phyloP scores from a whole-genome alignment of 2,329 filamentous ascomycete species.

The Coniosporium tulheliwenetii region DNA sequence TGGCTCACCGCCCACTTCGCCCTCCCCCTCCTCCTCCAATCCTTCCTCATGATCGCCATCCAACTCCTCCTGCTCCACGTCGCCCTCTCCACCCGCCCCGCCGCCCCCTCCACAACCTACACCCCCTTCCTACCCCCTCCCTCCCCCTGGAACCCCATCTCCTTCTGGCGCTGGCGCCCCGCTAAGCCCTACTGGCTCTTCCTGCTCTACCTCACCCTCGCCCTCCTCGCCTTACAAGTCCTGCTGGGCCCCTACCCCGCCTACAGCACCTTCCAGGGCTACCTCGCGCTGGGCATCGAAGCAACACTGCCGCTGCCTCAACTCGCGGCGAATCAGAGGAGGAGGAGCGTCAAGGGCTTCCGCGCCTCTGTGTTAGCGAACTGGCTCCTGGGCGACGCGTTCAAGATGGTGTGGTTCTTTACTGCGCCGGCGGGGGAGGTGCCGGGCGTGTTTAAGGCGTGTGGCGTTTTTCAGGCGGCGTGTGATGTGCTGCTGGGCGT shows the following conservation, averaged over 20 bases:
- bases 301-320: slow-evolving; percentile 72
- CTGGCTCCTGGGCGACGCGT: slow-evolving; percentile 66
- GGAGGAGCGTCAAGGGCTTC: slow-evolving; percentile 61
- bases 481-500: slow-evolving; percentile 62
- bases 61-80: slow-evolving; percentile 45
- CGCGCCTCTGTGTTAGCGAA: slow-evolving; percentile 58
- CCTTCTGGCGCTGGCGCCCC: slow-evolving; percentile 68
- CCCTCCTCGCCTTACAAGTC: slow-evolving; percentile 49
- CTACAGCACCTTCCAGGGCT: slow-evolving; percentile 58
- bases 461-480: slow-evolving; percentile 63
- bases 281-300: slow-evolving; percentile 62
- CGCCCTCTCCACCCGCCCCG: slow-evolving; percentile 39
- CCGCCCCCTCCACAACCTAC: slow-evolving; percentile 19
- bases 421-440: slow-evolving; percentile 53
- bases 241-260: slow-evolving; percentile 42
- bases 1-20: slow-evolving; percentile 49
- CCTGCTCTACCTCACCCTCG: slow-evolving; percentile 48
- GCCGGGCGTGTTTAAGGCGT: slow-evolving; percentile 66
- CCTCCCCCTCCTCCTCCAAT: slow-evolving; percentile 41
- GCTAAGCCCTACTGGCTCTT: slow-evolving; percentile 70
- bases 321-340: slow-evolving; percentile 53
- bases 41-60: slow-evolving; percentile 42
- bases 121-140: slow-evolving; percentile 43
- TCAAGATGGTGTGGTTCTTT: slow-evolving; percentile 71
- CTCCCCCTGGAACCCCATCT: slow-evolving; percentile 39